Base-by-base conservation (phyloP, 1,139 yeast genomes). In the Schizosaccharomyces versatilis region DNA sequence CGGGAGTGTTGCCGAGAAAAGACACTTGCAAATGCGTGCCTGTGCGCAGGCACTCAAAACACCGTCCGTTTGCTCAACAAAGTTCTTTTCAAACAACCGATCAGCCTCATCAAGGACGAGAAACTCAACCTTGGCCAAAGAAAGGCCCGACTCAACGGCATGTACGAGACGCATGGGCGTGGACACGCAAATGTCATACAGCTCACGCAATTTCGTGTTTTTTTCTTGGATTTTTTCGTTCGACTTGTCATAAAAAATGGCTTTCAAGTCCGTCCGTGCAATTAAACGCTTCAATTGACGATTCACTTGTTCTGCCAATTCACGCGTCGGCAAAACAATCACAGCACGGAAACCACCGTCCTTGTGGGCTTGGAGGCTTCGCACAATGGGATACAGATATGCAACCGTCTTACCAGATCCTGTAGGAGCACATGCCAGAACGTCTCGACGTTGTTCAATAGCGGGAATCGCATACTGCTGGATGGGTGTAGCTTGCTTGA, bases 1-100 rank as follows among this genome's bases (percentile, higher is more conserved):
- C 0, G 98, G 95, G 57, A 93, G 81, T 0, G 99, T 93, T 8
- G 99, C 99, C 6, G 95, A 84, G 65, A 84, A 90, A 71, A 93
- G 80, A 6, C 93, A 79, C 67, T 81, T 84, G 62, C 62, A 73
- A 54, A 56, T 51, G 24, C 68, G 68, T 2, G 74, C 68, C 59
- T 73, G 69, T 1, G 80, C 70, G 66, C 94, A 82, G 40, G 80
- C 74, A 12, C 83, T 73, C 60, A 90, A 70, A 58, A 90, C 81
- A 55, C 79, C 80, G 66, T 90, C 98, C 0, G 95, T 84, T 69
- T 93, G 98, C 61, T 81, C 86, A 19, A 86, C 78, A 63, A 93
- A 93, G 15, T 90, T 94, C 57, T 80, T 79, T 63, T 90, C 97
- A 63, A 93, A 84, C 56, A 93, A 71, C 63, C 84, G 83, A 71